These are phyloP conservation scores for Phytophthora hybrid DNA, from an alignment of 352 stramenopile genomes.

Conservation along the genomic window DNA sequence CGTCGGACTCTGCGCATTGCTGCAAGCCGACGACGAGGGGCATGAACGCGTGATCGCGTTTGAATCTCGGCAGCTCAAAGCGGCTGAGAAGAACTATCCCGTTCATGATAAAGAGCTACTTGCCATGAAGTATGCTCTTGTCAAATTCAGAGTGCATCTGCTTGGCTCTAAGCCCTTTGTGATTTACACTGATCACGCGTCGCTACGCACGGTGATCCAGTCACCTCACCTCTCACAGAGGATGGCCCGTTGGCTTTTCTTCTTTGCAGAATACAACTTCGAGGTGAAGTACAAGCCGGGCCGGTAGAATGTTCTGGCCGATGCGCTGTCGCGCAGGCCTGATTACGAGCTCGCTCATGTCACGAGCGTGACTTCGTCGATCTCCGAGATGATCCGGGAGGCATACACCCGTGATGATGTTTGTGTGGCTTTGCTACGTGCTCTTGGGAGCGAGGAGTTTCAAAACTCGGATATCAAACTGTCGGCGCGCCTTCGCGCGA, in stretches of 20 bases:
- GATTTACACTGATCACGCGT: neutral
- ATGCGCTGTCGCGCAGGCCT: neutral
- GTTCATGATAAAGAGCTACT: neutral
- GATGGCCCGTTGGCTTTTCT: constrained; percentile 1
- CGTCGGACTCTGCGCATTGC: too few relatives aligned
- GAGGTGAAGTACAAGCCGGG: constrained; percentile 2
- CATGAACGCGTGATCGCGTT: neutral
- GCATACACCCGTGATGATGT: too few relatives aligned
- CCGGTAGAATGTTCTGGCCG: neutral
- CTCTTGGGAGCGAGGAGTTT: too few relatives aligned
- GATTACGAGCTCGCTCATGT: too few relatives aligned
- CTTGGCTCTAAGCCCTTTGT: neutral
- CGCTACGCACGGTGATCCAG: neutral
- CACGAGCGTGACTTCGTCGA: too few relatives aligned
- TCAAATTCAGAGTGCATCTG: constrained; percentile 2
- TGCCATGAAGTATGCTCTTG: constrained; percentile 7
- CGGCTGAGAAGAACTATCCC: too few relatives aligned
- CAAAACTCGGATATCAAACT: too few relatives aligned
- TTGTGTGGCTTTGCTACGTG: too few relatives aligned
- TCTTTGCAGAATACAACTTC: constrained; percentile 7
- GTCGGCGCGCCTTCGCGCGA: too few relatives aligned
- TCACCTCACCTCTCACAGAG: neutral
- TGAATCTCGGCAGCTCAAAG: neutral
- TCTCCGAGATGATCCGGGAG: too few relatives aligned
- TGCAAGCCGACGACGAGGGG: too few relatives aligned